phyloP scores from a whole-genome alignment of 176 grass and related monocot species.

The Carex myosuroides region DNA sequence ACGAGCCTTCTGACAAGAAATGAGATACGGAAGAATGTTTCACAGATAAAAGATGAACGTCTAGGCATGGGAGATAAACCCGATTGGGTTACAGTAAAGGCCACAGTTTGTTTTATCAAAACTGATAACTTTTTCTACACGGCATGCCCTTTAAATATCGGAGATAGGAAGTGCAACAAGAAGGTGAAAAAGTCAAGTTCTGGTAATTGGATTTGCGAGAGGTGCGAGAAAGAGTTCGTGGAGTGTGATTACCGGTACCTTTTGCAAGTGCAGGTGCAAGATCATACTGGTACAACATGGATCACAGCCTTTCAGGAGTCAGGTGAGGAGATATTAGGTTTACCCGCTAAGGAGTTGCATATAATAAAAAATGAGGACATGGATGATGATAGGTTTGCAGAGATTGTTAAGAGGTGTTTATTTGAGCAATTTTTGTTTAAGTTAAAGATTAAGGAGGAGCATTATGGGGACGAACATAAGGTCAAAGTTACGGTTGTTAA shows the following conservation, averaged over 20 bases:
- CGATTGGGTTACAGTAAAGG: conserved; percentile 78
- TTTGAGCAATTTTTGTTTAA: conserved; percentile 53
- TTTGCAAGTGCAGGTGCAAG: conserved; percentile 78
- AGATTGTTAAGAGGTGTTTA: conserved; percentile 46
- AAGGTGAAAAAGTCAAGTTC: conserved; percentile 49
- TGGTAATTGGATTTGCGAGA: conserved; percentile 67
- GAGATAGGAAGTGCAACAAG: conserved; percentile 75
- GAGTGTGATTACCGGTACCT: conserved; percentile 96
- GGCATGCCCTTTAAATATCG: conserved; percentile 63
- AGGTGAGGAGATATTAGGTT: conserved; percentile 69
- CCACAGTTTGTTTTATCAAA: conserved; percentile 70
- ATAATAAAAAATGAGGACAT: conserved; percentile 34
- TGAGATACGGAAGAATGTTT: conserved; percentile 54
- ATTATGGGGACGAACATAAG: conserved; percentile 56
- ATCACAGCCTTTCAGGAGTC: conserved; percentile 84
- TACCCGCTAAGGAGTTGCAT: conserved; percentile 54
- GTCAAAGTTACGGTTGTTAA: conserved; percentile 64
- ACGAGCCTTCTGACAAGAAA: conserved; percentile 50
- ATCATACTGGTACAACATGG: conserved; percentile 71
- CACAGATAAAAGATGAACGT: conserved; percentile 80
- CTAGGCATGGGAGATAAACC: conserved; percentile 75
- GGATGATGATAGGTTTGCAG: conserved; percentile 42
- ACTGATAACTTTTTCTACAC: conserved; percentile 75
- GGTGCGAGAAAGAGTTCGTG: conserved; percentile 71
- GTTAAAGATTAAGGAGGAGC: conserved; percentile 90